Percentiles rank a stretch among this genome's conserved stretches.
phyloP scores from a whole-genome alignment of 106 monocot genomes.

The Dioscorea alata region DNA sequence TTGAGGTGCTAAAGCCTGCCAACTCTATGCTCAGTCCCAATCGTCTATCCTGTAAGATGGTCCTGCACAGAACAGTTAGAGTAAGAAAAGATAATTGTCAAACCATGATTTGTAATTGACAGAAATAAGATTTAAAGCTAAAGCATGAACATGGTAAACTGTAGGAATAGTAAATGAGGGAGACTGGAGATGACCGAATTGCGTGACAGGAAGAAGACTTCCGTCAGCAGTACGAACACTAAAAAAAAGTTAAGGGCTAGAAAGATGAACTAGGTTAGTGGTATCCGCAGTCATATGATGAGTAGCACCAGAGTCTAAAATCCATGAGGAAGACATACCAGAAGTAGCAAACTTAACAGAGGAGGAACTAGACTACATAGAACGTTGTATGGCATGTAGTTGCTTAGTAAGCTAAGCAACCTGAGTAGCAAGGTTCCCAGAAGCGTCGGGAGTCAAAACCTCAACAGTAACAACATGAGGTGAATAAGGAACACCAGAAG shows the following conservation, averaged over 20 bases:
- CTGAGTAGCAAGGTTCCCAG: no score
- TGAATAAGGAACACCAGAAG: no score
- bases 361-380: no score
- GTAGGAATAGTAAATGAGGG: not conserved
- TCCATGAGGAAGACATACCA: not conserved
- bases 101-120: not conserved
- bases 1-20: not conserved
- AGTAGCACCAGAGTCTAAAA: conserved; percentile 1
- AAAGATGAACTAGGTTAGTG: not conserved
- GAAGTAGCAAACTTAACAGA: not conserved
- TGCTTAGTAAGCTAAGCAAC: no score
- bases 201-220: not conserved
- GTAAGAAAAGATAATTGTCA: not conserved
- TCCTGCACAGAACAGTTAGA: not conserved
- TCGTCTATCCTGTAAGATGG: conserved; percentile 3
- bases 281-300: conserved; percentile 3
- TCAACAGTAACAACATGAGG: no score
- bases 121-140: conserved; percentile 1
- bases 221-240: not conserved
- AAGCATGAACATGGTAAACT: not conserved
- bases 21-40: conserved; percentile 1
- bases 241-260: not conserved
- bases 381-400: no score
- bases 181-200: not conserved
- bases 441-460: no score